Evolutionary conservation across 495 filamentous ascomycete species (phyloP).

Genomic region (Neurospora sublineolata): DNA sequence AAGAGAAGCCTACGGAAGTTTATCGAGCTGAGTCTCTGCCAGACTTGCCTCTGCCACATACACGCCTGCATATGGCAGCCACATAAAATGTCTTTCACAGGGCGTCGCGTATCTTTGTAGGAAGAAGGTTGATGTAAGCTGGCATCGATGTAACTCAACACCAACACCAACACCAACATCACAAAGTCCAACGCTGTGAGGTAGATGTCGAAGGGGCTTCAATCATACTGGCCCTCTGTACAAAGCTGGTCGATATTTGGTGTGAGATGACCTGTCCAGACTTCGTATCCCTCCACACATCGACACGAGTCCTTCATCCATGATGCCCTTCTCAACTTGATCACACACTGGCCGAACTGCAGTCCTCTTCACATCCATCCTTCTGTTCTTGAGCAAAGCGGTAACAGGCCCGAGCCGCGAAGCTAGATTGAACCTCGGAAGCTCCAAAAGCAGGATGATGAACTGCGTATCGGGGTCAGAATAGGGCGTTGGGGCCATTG

Average conservation of each 20-base stretch:
- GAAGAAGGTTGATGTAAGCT: neutral
- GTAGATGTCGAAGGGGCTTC: neutral
- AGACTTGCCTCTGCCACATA: neutral
- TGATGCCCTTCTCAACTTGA: neutral
- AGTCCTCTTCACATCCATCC: neutral
- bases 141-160: neutral
- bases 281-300: neutral
- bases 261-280: neutral
- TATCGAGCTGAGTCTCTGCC: neutral
- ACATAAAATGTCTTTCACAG: neutral
- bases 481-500: neutral
- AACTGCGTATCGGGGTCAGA: neutral
- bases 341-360: neutral
- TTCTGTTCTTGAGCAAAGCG: neutral
- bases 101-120: neutral
- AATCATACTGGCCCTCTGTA: neutral
- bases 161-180: neutral
- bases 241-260: neutral
- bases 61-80: too few species aligned
- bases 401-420: neutral
- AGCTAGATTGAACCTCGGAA: neutral
- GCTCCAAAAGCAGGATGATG: neutral
- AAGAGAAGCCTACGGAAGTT: neutral
- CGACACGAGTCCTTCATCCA: neutral
- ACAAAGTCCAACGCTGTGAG: neutral